Percentiles rank a stretch among this genome's conserved stretches.
Conservation (phyloP, 768 basidiomycete species). For the Lactarius psammicola region DNA sequence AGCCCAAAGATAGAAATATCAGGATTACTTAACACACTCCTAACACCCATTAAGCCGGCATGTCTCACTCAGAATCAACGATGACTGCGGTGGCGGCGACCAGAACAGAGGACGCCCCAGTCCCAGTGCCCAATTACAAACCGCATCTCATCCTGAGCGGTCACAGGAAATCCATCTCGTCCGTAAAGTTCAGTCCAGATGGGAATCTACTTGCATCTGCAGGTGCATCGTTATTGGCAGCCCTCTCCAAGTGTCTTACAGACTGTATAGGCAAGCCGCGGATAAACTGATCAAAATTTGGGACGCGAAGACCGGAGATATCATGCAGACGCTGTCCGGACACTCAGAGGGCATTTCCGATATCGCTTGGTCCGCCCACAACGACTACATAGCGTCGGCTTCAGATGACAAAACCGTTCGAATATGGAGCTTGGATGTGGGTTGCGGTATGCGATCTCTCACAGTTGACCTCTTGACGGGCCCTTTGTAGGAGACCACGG, state of each 20-base stretch:
- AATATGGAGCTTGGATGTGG: slow-evolving; percentile 78
- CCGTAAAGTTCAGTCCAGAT: slow-evolving; percentile 86
- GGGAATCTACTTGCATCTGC: slow-evolving; percentile 79
- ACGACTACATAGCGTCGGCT: slow-evolving; percentile 81
- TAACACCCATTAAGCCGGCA: too few relatives aligned
- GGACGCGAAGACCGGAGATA: slow-evolving; percentile 70
- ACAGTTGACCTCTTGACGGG: slow-evolving; percentile 4
- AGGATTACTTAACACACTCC: too few relatives aligned
- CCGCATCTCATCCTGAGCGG: slow-evolving; percentile 67
- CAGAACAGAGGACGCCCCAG: background rate
- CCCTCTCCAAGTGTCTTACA: slow-evolving; percentile 29
- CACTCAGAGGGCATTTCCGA: slow-evolving; percentile 87
- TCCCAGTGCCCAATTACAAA: slow-evolving; percentile 50
- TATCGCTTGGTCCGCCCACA: slow-evolving; percentile 84
- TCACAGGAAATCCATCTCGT: slow-evolving; percentile 80
- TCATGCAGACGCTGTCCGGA: slow-evolving; percentile 68
- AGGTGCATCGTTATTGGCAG: slow-evolving; percentile 50
- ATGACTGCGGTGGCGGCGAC: background rate
- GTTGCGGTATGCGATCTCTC: slow-evolving; percentile 32
- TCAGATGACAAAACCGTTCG: slow-evolving; percentile 91
- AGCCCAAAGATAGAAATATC: too few relatives aligned
- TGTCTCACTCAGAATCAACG: slow-evolving; percentile 5
- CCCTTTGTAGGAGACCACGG: slow-evolving; percentile 48
- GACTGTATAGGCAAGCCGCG: slow-evolving; percentile 60
- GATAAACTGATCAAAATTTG: slow-evolving; percentile 83